Evolutionary conservation across 495 filamentous ascomycete genomes (phyloP).

Genomic region (Monascus purpureus): DNA sequence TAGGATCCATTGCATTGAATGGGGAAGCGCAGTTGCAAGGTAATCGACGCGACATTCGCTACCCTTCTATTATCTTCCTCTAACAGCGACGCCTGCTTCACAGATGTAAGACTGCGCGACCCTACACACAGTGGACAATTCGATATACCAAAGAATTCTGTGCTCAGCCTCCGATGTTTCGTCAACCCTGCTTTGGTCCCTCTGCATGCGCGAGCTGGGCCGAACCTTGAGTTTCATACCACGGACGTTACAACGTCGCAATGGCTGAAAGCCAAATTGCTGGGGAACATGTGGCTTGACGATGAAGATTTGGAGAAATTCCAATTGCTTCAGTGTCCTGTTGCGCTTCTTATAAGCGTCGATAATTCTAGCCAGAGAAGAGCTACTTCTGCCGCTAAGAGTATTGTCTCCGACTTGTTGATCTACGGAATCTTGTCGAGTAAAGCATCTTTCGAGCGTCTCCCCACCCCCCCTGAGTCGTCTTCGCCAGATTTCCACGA

Average conservation of each 20-base stretch:
- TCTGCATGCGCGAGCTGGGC: slow-evolving; percentile 35
- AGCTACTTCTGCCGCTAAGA: slow-evolving; percentile 3
- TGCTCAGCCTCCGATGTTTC: slow-evolving; percentile 25
- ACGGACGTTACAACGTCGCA: slow-evolving; percentile 18
- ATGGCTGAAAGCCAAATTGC: slow-evolving; percentile 28
- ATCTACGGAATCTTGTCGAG: slow-evolving; percentile 36
- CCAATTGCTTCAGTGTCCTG: slow-evolving; percentile 25
- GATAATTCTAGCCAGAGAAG: slow-evolving; percentile 8
- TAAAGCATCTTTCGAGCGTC: slow-evolving; percentile 14
- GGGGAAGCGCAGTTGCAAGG: slow-evolving; percentile 21
- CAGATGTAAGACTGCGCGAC: slow-evolving; percentile 27
- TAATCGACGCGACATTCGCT: slow-evolving; percentile 6
- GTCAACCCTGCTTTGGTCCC: slow-evolving; percentile 35
- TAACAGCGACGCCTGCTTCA: slow-evolving; percentile 4
- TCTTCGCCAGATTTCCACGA: slow-evolving; percentile 20
- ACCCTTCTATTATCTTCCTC: slow-evolving; percentile 2
- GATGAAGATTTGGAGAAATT: slow-evolving; percentile 19
- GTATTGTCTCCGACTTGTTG: slow-evolving; percentile 35
- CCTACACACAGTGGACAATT: slow-evolving; percentile 24
- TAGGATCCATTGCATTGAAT: slow-evolving; percentile 18
- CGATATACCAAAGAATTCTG: slow-evolving; percentile 22
- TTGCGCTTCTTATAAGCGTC: slow-evolving; percentile 25
- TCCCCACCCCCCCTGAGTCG: slow-evolving; percentile 34
- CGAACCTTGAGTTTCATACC: slow-evolving; percentile 33
- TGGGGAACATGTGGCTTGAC: slow-evolving; percentile 20